Evolutionary conservation across 805 yeast species (phyloP).

Genomic region (Wickerhamomyces queroliae): DNA sequence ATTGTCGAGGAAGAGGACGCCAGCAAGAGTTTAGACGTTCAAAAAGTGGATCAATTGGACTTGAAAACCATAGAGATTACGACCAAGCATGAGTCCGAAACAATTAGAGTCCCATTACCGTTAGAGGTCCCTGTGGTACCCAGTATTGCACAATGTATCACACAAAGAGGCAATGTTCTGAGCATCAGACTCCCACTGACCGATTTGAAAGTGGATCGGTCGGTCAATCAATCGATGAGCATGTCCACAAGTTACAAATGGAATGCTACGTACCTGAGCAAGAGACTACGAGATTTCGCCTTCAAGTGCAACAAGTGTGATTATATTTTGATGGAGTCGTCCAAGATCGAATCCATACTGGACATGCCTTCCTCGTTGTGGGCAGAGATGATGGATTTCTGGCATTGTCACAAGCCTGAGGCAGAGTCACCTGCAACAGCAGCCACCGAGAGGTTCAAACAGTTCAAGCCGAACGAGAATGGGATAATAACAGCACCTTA

Average conservation of each 20-base stretch:
- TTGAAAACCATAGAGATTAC: constrained; percentile 1
- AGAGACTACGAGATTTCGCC: constrained; percentile 20
- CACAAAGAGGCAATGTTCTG: not conserved
- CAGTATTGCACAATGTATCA: constrained; percentile 1
- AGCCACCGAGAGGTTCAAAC: constrained; percentile 29
- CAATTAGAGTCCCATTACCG: constrained; percentile 6
- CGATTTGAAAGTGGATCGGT: constrained; percentile 6
- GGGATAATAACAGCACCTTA: constrained; percentile 50
- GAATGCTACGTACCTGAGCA: constrained; percentile 36
- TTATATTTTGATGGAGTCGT: constrained; percentile 25
- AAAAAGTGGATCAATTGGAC: constrained; percentile 2
- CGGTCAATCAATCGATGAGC: constrained; percentile 18
- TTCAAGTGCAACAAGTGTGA: constrained; percentile 30
- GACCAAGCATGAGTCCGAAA: not conserved
- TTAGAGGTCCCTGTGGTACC: constrained; percentile 1
- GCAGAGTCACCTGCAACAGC: constrained; percentile 22
- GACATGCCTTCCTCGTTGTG: constrained; percentile 91
- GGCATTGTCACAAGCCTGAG: constrained; percentile 92
- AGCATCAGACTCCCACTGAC: constrained; percentile 6
- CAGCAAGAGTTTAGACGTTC: not conserved
- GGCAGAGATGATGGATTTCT: constrained; percentile 93
- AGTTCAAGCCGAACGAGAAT: constrained; percentile 36
- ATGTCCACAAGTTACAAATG: constrained; percentile 26
- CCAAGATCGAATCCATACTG: constrained; percentile 26
- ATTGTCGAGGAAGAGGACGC: too few species aligned